These are phyloP conservation scores for Aspergillus pseudonomiae DNA, from an alignment of 2,329 filamentous ascomycete species.

Conservation along the genomic window DNA sequence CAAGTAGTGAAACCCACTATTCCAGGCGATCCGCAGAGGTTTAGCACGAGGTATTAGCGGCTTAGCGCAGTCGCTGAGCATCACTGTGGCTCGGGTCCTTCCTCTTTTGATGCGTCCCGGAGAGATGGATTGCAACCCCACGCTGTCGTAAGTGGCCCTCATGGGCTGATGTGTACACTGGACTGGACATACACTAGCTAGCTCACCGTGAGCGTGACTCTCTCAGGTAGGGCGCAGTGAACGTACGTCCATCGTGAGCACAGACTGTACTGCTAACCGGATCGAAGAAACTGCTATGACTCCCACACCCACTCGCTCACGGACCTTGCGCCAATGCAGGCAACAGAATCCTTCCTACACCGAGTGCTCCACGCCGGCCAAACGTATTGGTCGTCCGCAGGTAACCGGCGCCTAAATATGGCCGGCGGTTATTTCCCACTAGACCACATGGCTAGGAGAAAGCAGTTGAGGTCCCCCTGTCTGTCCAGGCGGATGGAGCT, in stretches of 20 bases:
- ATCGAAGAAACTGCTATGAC: background rate
- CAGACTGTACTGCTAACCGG: background rate
- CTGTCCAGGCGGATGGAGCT: background rate
- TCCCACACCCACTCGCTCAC: conserved; percentile 10
- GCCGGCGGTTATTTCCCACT: background rate
- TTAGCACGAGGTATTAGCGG: conserved; percentile 15
- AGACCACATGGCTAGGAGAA: background rate
- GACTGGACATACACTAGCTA: background rate
- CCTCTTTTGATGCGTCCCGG: background rate
- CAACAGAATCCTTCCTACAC: conserved; percentile 5
- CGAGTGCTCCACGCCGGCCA: background rate
- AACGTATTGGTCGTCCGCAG: background rate
- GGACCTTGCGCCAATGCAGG: conserved; percentile 19
- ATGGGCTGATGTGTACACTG: background rate
- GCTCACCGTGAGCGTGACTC: background rate
- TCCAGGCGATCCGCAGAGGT: conserved; percentile 15
- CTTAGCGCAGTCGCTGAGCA: conserved; percentile 4
- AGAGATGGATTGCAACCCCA: background rate
- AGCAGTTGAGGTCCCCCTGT: background rate
- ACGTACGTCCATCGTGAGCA: background rate
- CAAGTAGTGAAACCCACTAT: conserved; percentile 12
- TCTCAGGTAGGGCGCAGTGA: background rate
- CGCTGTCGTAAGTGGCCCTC: background rate
- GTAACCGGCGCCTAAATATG: conserved; percentile 7
- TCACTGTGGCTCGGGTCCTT: background rate